Conservation (phyloP, 2,329 filamentous ascomycete genomes). For the Colletotrichum shisoi region DNA sequence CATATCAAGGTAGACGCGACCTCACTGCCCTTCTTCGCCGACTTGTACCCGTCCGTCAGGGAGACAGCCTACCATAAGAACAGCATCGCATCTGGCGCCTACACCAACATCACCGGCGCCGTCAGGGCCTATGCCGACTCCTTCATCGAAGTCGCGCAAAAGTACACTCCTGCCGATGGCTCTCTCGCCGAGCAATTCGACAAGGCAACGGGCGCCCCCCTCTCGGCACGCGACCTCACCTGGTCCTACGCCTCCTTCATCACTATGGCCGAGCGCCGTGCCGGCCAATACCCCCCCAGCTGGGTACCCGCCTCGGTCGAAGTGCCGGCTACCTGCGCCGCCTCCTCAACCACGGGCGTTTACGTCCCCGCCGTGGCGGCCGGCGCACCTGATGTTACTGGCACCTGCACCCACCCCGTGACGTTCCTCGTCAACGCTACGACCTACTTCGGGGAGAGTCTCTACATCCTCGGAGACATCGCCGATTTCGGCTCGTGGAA, state of each 20-base stretch:
- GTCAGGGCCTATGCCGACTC: constrained; percentile 63
- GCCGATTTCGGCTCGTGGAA: constrained; percentile 56
- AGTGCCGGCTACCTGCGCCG: constrained; percentile 44
- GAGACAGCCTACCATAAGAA: constrained; percentile 57
- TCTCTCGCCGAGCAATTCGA: constrained; percentile 60
- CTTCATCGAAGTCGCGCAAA: constrained; percentile 57
- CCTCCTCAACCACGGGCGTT: constrained; percentile 42
- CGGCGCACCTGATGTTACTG: constrained; percentile 48
- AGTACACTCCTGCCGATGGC: constrained; percentile 59
- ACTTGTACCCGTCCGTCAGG: constrained; percentile 57
- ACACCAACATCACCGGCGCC: constrained; percentile 54
- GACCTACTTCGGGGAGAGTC: constrained; percentile 58
- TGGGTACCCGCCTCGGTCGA: constrained; percentile 43
- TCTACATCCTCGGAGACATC: constrained; percentile 56
- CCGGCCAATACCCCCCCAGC: constrained; percentile 46
- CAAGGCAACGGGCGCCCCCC: constrained; percentile 49
- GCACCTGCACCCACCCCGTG: constrained; percentile 49
- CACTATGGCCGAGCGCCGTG: constrained; percentile 54
- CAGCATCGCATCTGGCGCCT: constrained; percentile 46
- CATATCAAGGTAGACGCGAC: constrained; percentile 58
- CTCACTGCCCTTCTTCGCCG: constrained; percentile 64
- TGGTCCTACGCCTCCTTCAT: constrained; percentile 63
- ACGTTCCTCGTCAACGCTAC: constrained; percentile 57
- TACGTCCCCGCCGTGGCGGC: constrained; percentile 50
- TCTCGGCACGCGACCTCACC: constrained; percentile 59